Percentiles rank a stretch among this genome's conserved stretches.
phyloP scores from a whole-genome alignment of 2,329 filamentous ascomycete species.

The Sordariomycetes sp. region DNA sequence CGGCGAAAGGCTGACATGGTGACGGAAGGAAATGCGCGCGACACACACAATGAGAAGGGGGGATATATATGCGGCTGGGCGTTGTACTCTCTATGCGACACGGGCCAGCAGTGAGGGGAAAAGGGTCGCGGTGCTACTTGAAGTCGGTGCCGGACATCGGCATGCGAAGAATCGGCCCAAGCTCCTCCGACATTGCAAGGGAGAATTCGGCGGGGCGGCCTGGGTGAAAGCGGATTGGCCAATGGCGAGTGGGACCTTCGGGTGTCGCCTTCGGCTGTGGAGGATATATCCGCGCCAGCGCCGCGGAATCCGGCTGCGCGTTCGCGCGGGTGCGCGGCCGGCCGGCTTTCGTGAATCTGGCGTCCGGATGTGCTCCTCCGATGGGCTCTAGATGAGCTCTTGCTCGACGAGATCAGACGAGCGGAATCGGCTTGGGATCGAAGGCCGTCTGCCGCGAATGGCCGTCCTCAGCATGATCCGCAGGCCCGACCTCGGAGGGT shows the following conservation, averaged over 20 bases:
- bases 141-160: background rate
- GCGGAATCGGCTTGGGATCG: too few species aligned
- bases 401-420: too few species aligned
- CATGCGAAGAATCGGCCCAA: background rate
- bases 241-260: background rate
- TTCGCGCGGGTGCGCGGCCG: background rate
- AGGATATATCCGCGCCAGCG: background rate
- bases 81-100: background rate
- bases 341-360: background rate
- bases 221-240: background rate
- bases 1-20: constrained; percentile 25
- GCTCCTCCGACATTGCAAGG: background rate
- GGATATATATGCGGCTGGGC: background rate
- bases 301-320: background rate
- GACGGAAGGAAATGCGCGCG: background rate
- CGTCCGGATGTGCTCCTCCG: too few species aligned
- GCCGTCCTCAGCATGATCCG: too few species aligned
- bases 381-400: too few species aligned
- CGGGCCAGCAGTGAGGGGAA: background rate
- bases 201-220: background rate
- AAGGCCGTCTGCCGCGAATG: too few species aligned
- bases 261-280: background rate
- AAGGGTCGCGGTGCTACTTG: background rate
- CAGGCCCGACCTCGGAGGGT: too few species aligned
- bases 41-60: background rate